Conservation (phyloP, 805 yeast species). For the Teunomyces barrocoloradensis region DNA sequence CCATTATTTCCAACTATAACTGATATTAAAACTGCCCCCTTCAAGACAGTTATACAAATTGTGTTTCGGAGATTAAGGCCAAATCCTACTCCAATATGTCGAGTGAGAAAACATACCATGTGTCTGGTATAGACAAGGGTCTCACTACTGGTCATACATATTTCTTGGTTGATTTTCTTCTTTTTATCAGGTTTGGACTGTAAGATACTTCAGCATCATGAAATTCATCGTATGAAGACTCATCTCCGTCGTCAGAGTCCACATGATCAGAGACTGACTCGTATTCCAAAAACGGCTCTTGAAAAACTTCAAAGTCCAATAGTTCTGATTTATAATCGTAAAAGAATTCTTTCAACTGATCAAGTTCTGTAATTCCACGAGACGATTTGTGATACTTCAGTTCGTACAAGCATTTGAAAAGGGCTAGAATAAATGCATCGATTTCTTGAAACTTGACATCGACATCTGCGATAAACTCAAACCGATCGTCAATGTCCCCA, state of each 20-base stretch:
- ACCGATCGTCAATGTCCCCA: constrained; percentile 84
- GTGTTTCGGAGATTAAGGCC: too few relatives aligned
- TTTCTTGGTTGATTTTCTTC: background rate
- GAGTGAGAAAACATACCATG: too few relatives aligned
- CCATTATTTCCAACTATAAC: too few relatives aligned
- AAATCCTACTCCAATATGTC: too few relatives aligned
- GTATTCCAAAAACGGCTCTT: constrained; percentile 10
- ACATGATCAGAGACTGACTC: constrained; percentile 14
- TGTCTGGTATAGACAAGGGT: too few relatives aligned
- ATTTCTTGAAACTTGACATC: constrained; percentile 54
- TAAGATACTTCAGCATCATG: constrained; percentile 5
- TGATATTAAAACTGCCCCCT: too few relatives aligned
- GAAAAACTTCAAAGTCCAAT: constrained; percentile 22
- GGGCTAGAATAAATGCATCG: constrained; percentile 58
- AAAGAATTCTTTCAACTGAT: constrained; percentile 55
- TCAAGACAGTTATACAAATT: too few relatives aligned
- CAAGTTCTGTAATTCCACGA: constrained; percentile 20
- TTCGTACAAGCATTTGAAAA: constrained; percentile 73
- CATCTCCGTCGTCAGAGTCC: constrained; percentile 26
- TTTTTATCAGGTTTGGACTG: background rate
- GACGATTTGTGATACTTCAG: constrained; percentile 54
- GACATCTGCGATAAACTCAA: constrained; percentile 73
- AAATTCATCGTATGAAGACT: constrained; percentile 39
- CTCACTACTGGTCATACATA: background rate
- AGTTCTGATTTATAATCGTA: constrained; percentile 17